These are phyloP conservation scores for Thalassia testudinum DNA, from an alignment of 116 monocot species.

Conservation along the genomic window DNA sequence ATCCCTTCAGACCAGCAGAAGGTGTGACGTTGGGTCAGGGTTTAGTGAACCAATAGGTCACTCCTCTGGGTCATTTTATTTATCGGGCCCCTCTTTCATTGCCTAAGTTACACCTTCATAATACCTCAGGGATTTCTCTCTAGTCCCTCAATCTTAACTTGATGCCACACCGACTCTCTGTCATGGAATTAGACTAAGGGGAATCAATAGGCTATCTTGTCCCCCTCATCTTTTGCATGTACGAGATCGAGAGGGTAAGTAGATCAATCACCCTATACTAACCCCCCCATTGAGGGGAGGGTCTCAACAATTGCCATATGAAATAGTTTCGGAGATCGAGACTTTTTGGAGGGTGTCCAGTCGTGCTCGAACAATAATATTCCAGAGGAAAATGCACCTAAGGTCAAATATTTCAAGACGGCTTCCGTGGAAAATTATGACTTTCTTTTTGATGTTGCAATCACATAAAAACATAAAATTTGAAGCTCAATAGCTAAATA, in stretches of 20 bases:
- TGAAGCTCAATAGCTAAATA: no score
- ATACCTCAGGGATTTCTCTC: not conserved
- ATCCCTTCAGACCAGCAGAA: no score
- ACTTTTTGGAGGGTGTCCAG: slow-evolving; percentile 4
- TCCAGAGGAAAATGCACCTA: slow-evolving; percentile 8
- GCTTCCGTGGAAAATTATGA: slow-evolving; percentile 2
- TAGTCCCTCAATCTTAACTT: not conserved
- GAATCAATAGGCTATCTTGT: not conserved
- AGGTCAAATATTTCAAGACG: slow-evolving; percentile 4
- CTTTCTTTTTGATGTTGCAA: slow-evolving; percentile 4
- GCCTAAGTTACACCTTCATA: not conserved
- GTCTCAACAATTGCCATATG: not conserved
- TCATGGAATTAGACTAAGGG: slow-evolving; percentile 1
- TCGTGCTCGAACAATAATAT: slow-evolving; percentile 6
- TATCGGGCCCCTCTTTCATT: not conserved
- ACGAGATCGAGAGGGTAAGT: not conserved
- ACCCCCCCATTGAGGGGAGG: not conserved
- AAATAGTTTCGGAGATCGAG: not conserved
- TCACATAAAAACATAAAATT: slow-evolving; percentile 1
- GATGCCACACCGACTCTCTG: not conserved
- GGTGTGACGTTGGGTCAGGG: not conserved
- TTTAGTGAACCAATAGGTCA: not conserved
- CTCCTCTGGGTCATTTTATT: not conserved
- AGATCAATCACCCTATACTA: not conserved
- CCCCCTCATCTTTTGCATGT: not conserved